Conservation (phyloP, 192 early-diverging fungal species). For the Physocladia obscura region DNA sequence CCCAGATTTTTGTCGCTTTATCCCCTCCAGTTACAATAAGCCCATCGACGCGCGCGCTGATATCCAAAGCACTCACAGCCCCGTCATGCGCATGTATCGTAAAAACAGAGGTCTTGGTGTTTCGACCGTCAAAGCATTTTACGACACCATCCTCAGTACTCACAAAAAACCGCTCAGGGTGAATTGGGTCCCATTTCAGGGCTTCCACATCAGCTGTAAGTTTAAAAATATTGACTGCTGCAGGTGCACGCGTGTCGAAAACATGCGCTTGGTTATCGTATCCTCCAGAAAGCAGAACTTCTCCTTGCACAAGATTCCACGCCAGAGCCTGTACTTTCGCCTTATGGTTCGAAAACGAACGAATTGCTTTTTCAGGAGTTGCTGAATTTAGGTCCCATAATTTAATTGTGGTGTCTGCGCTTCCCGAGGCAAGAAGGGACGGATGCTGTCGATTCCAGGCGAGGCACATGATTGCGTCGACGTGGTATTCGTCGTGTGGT, state of each 20-base stretch:
- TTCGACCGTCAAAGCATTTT: slow-evolving; percentile 81
- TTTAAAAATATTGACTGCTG: slow-evolving; percentile 64
- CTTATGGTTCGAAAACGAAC: slow-evolving; percentile 82
- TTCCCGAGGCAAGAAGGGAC: slow-evolving; percentile 83
- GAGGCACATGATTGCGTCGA: slow-evolving; percentile 91
- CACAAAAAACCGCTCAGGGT: slow-evolving; percentile 61
- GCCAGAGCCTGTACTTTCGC: slow-evolving; percentile 86
- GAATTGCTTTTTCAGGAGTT: slow-evolving; percentile 56
- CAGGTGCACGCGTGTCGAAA: slow-evolving; percentile 89
- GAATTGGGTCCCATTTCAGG: slow-evolving; percentile 88
- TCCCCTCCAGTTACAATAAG: slow-evolving; percentile 91
- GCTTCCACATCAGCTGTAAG: slow-evolving; percentile 87
- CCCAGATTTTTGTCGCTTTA: slow-evolving; percentile 92
- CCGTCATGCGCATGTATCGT: slow-evolving; percentile 92
- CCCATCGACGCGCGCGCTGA: slow-evolving; percentile 74
- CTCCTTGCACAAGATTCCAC: slow-evolving; percentile 88
- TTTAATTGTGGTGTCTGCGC: slow-evolving; percentile 96
- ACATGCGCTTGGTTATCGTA: slow-evolving; percentile 87
- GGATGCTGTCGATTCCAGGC: slow-evolving; percentile 87
- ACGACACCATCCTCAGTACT: slow-evolving; percentile 91
- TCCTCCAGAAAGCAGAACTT: slow-evolving; percentile 84
- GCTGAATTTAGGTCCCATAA: slow-evolving; percentile 88
- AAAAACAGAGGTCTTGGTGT: slow-evolving; percentile 61
- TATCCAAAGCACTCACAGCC: slow-evolving; percentile 83
- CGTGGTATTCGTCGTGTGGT: slow-evolving; percentile 71